Evolutionary conservation across 805 yeast genomes (phyloP).

Genomic region (Candida saitoana): DNA sequence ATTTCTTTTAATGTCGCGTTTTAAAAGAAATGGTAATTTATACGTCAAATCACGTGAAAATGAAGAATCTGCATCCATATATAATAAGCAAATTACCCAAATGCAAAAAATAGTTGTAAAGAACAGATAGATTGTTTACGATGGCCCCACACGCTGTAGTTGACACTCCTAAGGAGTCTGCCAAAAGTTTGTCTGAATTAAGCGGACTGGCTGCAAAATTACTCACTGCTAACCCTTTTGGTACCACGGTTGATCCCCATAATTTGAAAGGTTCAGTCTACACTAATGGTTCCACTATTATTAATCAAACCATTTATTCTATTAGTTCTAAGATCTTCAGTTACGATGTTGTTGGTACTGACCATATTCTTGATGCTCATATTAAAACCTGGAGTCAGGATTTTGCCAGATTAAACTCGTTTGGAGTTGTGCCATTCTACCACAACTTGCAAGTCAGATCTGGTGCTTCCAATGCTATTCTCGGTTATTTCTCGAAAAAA

Average conservation of each 20-base stretch:
- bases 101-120: neutral
- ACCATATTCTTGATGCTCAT: constrained; percentile 56
- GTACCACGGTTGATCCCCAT: constrained; percentile 54
- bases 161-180: constrained; percentile 1
- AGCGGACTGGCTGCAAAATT: neutral
- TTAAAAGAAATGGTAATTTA: neutral
- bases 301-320: constrained; percentile 52
- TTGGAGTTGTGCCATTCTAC: constrained; percentile 57
- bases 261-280: constrained; percentile 45
- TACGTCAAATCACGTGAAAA: constrained; percentile 5
- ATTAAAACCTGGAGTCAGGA: constrained; percentile 56
- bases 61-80: too few relatives aligned
- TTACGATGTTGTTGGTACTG: constrained; percentile 64
- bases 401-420: constrained; percentile 46
- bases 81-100: too few relatives aligned
- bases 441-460: constrained; percentile 66
- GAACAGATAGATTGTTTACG: neutral
- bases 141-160: constrained; percentile 16
- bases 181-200: constrained; percentile 4
- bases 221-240: constrained; percentile 46
- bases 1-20: neutral
- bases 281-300: constrained; percentile 52
- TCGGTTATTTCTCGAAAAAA: constrained; percentile 56
- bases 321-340: constrained; percentile 55
- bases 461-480: constrained; percentile 77